Evolutionary conservation across 2,329 filamentous ascomycete genomes (phyloP).

Genomic region (Ascochyta koolunga): DNA sequence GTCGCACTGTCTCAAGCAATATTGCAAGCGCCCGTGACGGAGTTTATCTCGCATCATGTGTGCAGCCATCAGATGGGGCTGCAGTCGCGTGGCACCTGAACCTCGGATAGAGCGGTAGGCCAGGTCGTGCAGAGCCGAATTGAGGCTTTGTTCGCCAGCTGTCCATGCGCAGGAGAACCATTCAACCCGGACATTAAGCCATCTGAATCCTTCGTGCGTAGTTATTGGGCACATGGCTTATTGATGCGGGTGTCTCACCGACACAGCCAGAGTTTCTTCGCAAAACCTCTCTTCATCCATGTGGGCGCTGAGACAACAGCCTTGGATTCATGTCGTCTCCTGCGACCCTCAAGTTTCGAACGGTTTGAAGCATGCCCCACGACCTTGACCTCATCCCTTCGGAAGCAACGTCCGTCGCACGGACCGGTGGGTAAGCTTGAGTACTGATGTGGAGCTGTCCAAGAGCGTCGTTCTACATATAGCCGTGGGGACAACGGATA

Average conservation of each 20-base stretch:
- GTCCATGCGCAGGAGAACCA: conserved; percentile 34
- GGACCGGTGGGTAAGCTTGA: conserved; percentile 6
- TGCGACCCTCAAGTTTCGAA: conserved; percentile 19
- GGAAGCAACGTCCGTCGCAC: conserved; percentile 16
- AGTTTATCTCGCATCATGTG: neutral
- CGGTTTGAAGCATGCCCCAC: conserved; percentile 12
- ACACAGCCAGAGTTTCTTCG: conserved; percentile 11
- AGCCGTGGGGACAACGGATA: conserved; percentile 13
- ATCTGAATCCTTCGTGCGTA: conserved; percentile 9
- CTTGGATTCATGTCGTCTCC: conserved; percentile 8
- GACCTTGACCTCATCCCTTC: conserved; percentile 15
- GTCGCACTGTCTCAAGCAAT: conserved; percentile 29
- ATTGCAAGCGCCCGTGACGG: conserved; percentile 34
- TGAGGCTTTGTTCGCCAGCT: conserved; percentile 29
- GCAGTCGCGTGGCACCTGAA: conserved; percentile 1
- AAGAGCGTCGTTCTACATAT: conserved; percentile 12
- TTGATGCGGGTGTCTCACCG: neutral
- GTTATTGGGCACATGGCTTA: conserved; percentile 12
- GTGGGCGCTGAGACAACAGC: conserved; percentile 10
- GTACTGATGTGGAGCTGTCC: conserved; percentile 1
- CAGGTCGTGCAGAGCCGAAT: conserved; percentile 20
- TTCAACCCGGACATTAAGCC: conserved; percentile 19
- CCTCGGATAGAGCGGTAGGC: conserved; percentile 7
- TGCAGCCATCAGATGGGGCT: conserved; percentile 6
- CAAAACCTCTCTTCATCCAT: neutral